Conservation (phyloP, 768 basidiomycete species). For the Serendipita vermifera region DNA sequence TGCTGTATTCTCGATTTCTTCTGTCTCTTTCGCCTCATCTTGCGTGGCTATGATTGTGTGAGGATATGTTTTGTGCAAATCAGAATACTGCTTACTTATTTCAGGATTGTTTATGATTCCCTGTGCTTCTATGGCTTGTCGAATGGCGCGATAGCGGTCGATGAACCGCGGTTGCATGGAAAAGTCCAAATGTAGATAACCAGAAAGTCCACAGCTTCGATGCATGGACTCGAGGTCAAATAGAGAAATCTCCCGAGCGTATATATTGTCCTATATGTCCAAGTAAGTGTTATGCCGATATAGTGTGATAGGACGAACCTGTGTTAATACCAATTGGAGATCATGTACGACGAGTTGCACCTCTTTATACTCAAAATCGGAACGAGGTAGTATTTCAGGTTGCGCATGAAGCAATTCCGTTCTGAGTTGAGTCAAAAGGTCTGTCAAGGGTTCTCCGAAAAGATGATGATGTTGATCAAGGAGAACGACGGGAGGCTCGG, state of each 20-base stretch:
- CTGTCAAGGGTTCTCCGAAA: constrained; percentile 6
- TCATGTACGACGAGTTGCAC: not conserved
- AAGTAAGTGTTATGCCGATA: not conserved
- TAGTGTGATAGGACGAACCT: not conserved
- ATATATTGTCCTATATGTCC: constrained; percentile 13
- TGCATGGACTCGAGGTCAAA: constrained; percentile 10
- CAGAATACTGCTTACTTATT: too few species aligned
- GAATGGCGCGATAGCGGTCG: constrained; percentile 12
- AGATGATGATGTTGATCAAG: constrained; percentile 8
- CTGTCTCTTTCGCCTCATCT: too few species aligned
- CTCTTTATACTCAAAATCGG: constrained; percentile 1
- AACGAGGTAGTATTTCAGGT: not conserved
- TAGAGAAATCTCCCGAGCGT: constrained; percentile 11
- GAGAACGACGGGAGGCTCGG: constrained; percentile 1
- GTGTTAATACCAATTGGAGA: constrained; percentile 10
- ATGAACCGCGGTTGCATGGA: constrained; percentile 10
- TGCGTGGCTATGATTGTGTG: too few species aligned
- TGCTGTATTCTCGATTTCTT: not conserved
- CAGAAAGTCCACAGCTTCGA: constrained; percentile 11
- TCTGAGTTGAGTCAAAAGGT: not conserved
- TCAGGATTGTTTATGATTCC: too few species aligned
- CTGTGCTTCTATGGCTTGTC: not conserved
- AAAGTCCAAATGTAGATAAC: constrained; percentile 10
- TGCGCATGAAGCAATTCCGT: constrained; percentile 1
- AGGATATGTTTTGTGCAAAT: too few species aligned